Base-by-base conservation (phyloP, 768 basidiomycete genomes). In the Podaxis sp. region DNA sequence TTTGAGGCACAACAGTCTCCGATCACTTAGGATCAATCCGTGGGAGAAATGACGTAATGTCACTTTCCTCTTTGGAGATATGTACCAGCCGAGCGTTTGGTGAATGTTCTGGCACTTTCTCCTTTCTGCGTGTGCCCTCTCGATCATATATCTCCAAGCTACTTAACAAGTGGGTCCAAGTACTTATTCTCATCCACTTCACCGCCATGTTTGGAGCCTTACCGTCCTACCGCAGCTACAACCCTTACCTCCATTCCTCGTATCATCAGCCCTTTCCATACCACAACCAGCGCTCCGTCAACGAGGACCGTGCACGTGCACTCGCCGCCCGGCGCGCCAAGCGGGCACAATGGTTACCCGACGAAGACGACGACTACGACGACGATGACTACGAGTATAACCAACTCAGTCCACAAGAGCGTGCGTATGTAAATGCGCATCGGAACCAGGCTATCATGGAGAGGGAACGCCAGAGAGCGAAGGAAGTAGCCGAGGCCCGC, bases 291-390 rank as follows among this genome's bases (percentile, higher is more conserved):
- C 66, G 64, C 8, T 54, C 50, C 43, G 64, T 71, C 24, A 65
- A 55, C 52, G 62, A 70, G 29, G 69, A 71, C 22, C 68, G 68
- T 12, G 70, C 69, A 1, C 69, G 70, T 3, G 70, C 71, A 38
- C 63, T 75, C 17, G 77, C 75, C 5, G 74, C 74, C 22, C 72
- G 71, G 40, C 77, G 75, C 22, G 69, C 72, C 1, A 74, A 75
- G 19, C 71, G 76, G 41, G 72, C 75, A 11, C 72, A 75, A 56
- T 81, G 78, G 61, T 74, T 81, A 29, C 80, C 80, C 4, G 73
- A 76, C 15, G 79, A 80, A 52, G 69, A 70, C 19, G 70, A 71
- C 46, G 72, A 73, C 49, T 71, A 71, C 24, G 68, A 68, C 55
- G 74, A 75, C 12, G 71, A 76, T 29, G 75, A 75, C 27, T 69